Base-by-base conservation (phyloP, 1,284 basidiomycete species). In the Trichosporon sp. region DNA sequence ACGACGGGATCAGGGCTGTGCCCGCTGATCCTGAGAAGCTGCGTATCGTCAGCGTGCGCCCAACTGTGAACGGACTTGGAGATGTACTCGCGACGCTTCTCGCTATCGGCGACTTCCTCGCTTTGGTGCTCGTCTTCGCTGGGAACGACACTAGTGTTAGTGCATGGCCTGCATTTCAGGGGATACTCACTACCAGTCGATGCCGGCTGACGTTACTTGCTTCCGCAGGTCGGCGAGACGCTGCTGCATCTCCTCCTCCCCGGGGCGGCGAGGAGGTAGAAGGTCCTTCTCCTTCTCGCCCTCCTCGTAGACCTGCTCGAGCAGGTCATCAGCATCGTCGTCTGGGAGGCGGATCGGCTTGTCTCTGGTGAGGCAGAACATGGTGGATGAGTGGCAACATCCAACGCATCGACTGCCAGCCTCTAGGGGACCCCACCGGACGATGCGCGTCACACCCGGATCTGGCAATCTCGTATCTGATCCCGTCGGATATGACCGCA, bases 1-100 rank as follows among this genome's bases (percentile, higher is more conserved):
- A 83, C 1, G 86, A 86, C 0, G 91, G 89, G 25, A 96, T 84
- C 56, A 98, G 86, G 5, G 91, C 94, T 64, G 89, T 87, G 7
- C 94, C 95, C 3, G 91, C 90, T n/a, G 90, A 89, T 13, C 95
- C 95, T 21, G 88, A 88, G 80, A 97, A 97, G 21, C 92, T 93
- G 74, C 53, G 47, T 1, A 21, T 44, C 3, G 58, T 65, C 32
- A 64, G 63, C n/a, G 5, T 21, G 3, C 42, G 42, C 35, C 4
- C 21, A n/a, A 12, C 35, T 35, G 15, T 23, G 11, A 13, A 83
- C 89, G 68, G 76, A 92, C 90, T 90, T 91, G 27, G 92, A 90
- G 65, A 97, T 89, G 85, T 88, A 97, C 76, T 91, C 88, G 66
- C 91, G 86, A 34, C 94, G 88, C 80, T 91, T 91, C 78, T 97